phyloP scores from a whole-genome alignment of 306 rosid species.

The Fragaria nilgerrensis region DNA sequence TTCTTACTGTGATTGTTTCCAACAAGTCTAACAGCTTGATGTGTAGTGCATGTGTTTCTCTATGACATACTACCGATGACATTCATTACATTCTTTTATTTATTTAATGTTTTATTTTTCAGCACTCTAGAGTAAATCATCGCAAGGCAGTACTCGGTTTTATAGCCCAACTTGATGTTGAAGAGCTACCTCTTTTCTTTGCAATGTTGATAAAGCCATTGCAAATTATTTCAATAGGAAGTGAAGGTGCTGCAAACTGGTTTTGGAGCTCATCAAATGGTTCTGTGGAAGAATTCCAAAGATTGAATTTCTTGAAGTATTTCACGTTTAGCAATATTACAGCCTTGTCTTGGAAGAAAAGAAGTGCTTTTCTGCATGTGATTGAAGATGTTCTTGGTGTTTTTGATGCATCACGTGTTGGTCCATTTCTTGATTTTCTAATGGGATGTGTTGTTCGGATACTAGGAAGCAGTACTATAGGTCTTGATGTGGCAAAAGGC shows the following conservation, averaged over 20 bases:
- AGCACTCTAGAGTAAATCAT: constrained; percentile 78
- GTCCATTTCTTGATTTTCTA: constrained; percentile 73
- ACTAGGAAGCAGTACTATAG: constrained; percentile 66
- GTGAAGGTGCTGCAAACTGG: constrained; percentile 57
- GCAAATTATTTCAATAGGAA: constrained; percentile 51
- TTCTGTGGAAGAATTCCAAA: constrained; percentile 47
- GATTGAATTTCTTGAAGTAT: constrained; percentile 51
- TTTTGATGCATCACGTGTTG: constrained; percentile 74
- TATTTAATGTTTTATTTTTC: constrained; percentile 25
- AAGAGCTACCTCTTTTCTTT: constrained; percentile 86
- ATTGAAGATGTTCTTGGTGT: constrained; percentile 77
- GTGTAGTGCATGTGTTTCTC: not conserved
- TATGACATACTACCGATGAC: not conserved
- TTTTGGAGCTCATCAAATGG: constrained; percentile 51
- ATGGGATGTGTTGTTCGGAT: constrained; percentile 86
- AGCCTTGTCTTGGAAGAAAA: constrained; percentile 73
- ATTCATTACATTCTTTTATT: not conserved
- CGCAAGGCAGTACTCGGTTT: constrained; percentile 85
- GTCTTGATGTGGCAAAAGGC: constrained; percentile 46
- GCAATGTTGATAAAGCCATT: constrained; percentile 73
- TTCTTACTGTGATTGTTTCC: not conserved
- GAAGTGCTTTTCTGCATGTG: constrained; percentile 82
- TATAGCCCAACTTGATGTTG: constrained; percentile 71
- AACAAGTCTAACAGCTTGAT: not conserved
- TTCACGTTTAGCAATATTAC: constrained; percentile 59